Conservation (phyloP, 176 grass and related monocot genomes). For the bread wheat (Triticum aestivum) region DNA sequence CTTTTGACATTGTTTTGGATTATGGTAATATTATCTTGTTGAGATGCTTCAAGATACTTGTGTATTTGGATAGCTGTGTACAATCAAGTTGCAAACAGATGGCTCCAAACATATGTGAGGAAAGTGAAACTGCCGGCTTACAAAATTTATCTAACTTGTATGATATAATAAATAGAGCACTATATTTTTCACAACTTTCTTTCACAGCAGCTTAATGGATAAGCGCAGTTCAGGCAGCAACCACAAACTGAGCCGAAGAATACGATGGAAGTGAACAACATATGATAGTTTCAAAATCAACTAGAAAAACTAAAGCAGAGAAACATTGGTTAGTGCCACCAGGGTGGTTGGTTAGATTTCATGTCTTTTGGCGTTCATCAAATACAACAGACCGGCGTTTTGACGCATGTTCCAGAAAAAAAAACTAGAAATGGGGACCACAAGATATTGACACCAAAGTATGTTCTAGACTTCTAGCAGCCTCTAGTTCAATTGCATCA, state of each 20-base stretch:
- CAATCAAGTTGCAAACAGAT: background rate
- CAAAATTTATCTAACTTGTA: background rate
- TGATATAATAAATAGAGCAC: background rate
- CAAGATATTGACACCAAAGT: constrained; percentile 2
- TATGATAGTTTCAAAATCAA: background rate
- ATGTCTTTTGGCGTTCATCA: background rate
- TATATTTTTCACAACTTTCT: constrained; percentile 3
- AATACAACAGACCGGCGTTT: background rate
- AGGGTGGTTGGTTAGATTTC: background rate
- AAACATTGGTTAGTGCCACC: background rate
- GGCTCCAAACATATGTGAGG: background rate
- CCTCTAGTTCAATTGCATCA: background rate
- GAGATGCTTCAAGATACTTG: background rate
- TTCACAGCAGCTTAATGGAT: background rate
- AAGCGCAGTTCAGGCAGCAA: background rate
- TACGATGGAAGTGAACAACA: background rate
- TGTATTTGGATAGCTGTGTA: background rate
- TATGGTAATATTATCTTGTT: background rate
- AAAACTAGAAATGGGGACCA: background rate
- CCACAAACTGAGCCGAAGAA: background rate
- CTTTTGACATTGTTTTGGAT: background rate
- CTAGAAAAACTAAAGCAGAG: background rate
- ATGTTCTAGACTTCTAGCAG: background rate
- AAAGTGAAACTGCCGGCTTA: background rate
- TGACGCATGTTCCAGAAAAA: background rate